Evolutionary conservation across 129 eudicot genomes (phyloP), one percentile per base, ranked within the genome.

Genomic region (Flaveria trinervia): DNA sequence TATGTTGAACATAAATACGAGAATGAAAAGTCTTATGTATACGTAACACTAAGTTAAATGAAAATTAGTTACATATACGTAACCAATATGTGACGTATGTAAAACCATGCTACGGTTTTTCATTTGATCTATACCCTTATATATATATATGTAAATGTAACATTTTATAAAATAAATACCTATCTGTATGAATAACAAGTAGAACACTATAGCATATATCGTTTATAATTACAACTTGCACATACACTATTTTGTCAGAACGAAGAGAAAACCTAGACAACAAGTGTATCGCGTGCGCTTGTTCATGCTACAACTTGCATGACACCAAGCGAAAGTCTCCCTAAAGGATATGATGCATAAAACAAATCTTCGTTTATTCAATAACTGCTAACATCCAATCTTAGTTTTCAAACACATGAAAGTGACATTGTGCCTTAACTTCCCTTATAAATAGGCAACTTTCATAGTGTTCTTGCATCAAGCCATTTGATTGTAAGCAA

Each of bases 381-480:
- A 66, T 66, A 41, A 48, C 46, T 5, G 43, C 9, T 41, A 43
- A 76, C n/a, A 49, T n/a, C 22, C 43, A 13, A 44, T 39, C 44
- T 12, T 16, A n/a, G 71, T 17, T 64, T 49, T 48, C 77, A 73
- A 28, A 51, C 67, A 64, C 25, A 41, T n/a, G 75, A 68, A 68
- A 59, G 62, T n/a, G 81, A 78, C 81, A 69, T 25, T 45, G 39
- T 57, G 16, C 57, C 70, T 61, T 2, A 62, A 75, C 62, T 65
- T 75, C 79, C 72, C 22, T 17, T 78, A 69, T 69, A 78, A 78
- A 78, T 69, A 78, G 50, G 81, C 43, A 69, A 69, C 36, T 74
- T 61, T 16, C 61, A 75, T 51, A 18, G 22, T 55, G 9, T 45
- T 4, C 25, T 14, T 68, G 16, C 72, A 69, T 69, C 74, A 69